Evolutionary conservation across 805 yeast species (phyloP).

Genomic region (Candida ficus): DNA sequence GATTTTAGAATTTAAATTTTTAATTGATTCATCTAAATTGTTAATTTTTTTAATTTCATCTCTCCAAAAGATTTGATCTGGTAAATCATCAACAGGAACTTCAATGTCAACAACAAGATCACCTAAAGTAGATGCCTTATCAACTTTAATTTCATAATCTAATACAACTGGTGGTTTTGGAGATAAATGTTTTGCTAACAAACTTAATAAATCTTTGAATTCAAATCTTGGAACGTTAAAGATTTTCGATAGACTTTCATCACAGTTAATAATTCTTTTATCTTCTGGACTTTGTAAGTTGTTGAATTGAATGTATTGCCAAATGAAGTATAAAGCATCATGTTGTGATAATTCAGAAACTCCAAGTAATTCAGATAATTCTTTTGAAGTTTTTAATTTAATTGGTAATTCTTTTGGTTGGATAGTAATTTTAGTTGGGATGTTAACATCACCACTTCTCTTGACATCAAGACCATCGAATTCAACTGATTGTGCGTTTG

Average conservation of each 20-base stretch:
- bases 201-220: slow-evolving; percentile 68
- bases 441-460: slow-evolving; percentile 64
- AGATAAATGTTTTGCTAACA: slow-evolving; percentile 57
- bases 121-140: slow-evolving; percentile 73
- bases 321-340: slow-evolving; percentile 70
- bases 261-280: slow-evolving; percentile 47
- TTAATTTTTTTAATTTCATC: slow-evolving; percentile 28
- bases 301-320: slow-evolving; percentile 75
- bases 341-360: slow-evolving; percentile 77
- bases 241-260: slow-evolving; percentile 38
- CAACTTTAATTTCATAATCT: slow-evolving; percentile 72
- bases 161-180: slow-evolving; percentile 80
- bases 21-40: slow-evolving; percentile 26
- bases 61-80: slow-evolving; percentile 24
- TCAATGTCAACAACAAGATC: slow-evolving; percentile 75
- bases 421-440: slow-evolving; percentile 67
- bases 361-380: slow-evolving; percentile 68
- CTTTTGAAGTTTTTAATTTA: slow-evolving; percentile 57
- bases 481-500: slow-evolving; percentile 38
- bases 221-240: slow-evolving; percentile 49
- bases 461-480: slow-evolving; percentile 90
- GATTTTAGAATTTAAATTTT: slow-evolving; percentile 27
- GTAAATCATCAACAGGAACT: slow-evolving; percentile 39
- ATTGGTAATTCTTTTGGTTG: slow-evolving; percentile 77
- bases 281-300: slow-evolving; percentile 56